phyloP scores from a whole-genome alignment of 441 rosid genomes.

The Populus trichocarpa region DNA sequence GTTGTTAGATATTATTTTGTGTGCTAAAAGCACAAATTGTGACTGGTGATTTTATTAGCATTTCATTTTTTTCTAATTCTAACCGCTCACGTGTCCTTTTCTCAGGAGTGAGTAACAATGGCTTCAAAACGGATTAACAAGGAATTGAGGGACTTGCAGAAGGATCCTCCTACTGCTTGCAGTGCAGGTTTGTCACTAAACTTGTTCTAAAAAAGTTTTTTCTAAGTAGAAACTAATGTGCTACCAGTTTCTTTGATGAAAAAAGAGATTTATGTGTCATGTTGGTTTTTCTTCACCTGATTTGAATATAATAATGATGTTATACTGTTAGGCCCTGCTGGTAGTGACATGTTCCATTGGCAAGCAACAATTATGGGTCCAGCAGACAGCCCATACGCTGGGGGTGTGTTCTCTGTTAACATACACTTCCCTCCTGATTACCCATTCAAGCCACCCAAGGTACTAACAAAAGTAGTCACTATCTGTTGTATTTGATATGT shows the following conservation, averaged over 20 bases:
- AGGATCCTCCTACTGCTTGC: constrained; percentile 36
- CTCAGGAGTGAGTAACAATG: constrained; percentile 12
- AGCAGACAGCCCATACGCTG: constrained; percentile 31
- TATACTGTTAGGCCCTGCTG: constrained; percentile 24
- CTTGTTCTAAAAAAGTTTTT: neutral
- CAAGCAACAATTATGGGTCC: constrained; percentile 20
- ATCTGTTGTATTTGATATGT: neutral
- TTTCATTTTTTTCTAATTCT: neutral
- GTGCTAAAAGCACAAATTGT: neutral
- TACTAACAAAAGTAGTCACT: neutral
- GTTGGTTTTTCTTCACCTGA: neutral
- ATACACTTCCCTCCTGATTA: constrained; percentile 37
- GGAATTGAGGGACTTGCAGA: constrained; percentile 39
- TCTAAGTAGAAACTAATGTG: neutral
- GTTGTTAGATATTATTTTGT: no score
- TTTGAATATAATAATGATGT: neutral
- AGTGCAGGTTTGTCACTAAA: constrained; percentile 26
- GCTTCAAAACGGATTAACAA: constrained; percentile 34
- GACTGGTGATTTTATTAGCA: neutral
- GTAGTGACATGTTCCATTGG: constrained; percentile 25
- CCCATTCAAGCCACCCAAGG: constrained; percentile 42
- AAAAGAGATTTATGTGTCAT: neutral
- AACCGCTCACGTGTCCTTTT: neutral
- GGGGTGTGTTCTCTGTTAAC: constrained; percentile 25
- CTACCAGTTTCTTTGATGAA: neutral